These are phyloP conservation scores for Cytospora paraplurivora DNA, from an alignment of 2,329 filamentous ascomycete genomes.

Conservation along the genomic window DNA sequence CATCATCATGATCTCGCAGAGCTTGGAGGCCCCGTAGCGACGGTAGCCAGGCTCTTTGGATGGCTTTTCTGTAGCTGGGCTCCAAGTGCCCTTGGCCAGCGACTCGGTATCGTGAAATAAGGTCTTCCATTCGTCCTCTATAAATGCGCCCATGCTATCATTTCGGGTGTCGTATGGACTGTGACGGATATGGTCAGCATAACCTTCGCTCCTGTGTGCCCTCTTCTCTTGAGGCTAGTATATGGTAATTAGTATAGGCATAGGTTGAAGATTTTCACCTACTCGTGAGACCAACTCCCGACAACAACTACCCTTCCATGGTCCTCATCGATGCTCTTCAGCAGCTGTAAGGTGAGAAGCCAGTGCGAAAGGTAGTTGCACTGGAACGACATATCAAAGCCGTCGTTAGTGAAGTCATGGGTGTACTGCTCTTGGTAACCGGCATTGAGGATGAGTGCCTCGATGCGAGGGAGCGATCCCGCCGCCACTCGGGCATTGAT, in stretches of 20 bases:
- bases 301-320: constrained; percentile 30
- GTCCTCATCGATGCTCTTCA: constrained; percentile 33
- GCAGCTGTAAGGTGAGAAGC: constrained; percentile 31
- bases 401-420: constrained; percentile 25
- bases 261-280: not conserved
- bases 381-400: constrained; percentile 30
- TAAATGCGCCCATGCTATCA: not conserved
- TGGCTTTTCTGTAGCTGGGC: constrained; percentile 31
- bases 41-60: constrained; percentile 31
- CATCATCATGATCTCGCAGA: constrained; percentile 39
- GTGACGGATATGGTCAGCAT: not conserved
- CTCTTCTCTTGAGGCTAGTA: no score
- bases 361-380: constrained; percentile 34
- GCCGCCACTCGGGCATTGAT: constrained; percentile 37
- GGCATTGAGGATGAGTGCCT: constrained; percentile 41
- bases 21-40: constrained; percentile 38
- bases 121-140: constrained; percentile 32
- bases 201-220: no score
- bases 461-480: constrained; percentile 43
- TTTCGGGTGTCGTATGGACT: constrained; percentile 4
- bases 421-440: constrained; percentile 32
- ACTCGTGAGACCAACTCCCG: constrained; percentile 27
- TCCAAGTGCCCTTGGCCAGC: constrained; percentile 35
- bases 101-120: constrained; percentile 32
- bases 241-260: no score